A percentile compares a stretch with the other conserved stretches of the same genome.
These are phyloP conservation scores for Russula griseocarnosa DNA, from an alignment of 768 basidiomycete genomes.

Conservation along the genomic window DNA sequence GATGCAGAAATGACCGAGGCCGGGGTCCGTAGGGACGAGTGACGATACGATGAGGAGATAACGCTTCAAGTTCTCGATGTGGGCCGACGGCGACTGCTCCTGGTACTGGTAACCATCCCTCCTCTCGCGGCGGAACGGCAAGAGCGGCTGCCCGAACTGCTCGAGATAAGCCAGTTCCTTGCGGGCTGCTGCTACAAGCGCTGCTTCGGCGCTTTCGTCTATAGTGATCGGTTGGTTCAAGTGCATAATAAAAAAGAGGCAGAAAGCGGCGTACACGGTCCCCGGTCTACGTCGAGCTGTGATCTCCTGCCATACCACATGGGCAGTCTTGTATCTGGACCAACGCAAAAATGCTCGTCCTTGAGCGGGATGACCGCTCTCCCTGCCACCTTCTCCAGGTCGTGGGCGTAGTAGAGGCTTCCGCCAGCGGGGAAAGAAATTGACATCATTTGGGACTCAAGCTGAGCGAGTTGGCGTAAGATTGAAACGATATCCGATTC, in stretches of 20 bases:
- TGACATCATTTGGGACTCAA: constrained; percentile 46
- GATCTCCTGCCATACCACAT: constrained; percentile 52
- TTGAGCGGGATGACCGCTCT: constrained; percentile 35
- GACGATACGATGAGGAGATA: constrained; percentile 48
- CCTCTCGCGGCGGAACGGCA: constrained; percentile 42
- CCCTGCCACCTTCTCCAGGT: constrained; percentile 43
- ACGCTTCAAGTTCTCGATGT: constrained; percentile 47
- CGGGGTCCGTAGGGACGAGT: constrained; percentile 41
- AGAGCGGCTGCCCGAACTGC: constrained; percentile 46
- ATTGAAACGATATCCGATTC: neutral
- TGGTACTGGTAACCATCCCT: constrained; percentile 46
- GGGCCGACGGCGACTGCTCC: constrained; percentile 42
- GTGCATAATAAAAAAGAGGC: constrained; percentile 31
- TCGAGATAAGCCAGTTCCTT: constrained; percentile 50
- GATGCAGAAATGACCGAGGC: constrained; percentile 45
- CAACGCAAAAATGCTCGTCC: constrained; percentile 31
- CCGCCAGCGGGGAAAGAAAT: constrained; percentile 48
- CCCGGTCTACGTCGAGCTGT: constrained; percentile 46
- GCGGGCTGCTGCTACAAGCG: constrained; percentile 40
- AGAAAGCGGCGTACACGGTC: constrained; percentile 48
- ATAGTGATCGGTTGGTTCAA: constrained; percentile 36
- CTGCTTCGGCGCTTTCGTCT: constrained; percentile 45
- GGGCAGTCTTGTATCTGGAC: constrained; percentile 40
- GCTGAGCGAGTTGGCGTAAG: constrained; percentile 35
- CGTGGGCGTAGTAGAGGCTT: constrained; percentile 47